Percentiles rank a stretch among this genome's conserved stretches.
These are phyloP conservation scores for Mayamaea pseudoterrestris DNA, from an alignment of 108 stramenopile genomes.

Conservation along the genomic window DNA sequence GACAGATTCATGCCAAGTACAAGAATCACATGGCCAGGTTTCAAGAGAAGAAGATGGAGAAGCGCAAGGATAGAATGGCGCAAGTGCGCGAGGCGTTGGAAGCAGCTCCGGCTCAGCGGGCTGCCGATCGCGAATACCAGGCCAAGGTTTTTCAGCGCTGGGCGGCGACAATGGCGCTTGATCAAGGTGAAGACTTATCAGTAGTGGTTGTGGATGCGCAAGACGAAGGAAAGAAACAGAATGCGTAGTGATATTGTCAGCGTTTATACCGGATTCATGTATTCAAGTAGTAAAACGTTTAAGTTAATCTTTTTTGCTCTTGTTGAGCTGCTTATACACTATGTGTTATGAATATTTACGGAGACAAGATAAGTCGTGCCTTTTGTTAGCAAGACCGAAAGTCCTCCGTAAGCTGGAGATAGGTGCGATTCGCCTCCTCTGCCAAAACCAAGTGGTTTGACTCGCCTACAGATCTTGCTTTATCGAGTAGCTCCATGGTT, in stretches of 20 bases:
- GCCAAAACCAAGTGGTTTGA: conserved; percentile 16
- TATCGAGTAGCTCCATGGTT: conserved; percentile 20
- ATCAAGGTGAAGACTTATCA: neutral
- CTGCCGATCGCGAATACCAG: conserved; percentile 54
- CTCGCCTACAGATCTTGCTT: conserved; percentile 13
- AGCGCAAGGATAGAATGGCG: conserved; percentile 31
- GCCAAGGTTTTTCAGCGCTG: conserved; percentile 41
- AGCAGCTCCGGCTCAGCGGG: conserved; percentile 26
- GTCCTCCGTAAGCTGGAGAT: conserved; percentile 21
- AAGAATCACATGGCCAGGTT: conserved; percentile 35
- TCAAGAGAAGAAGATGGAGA: conserved; percentile 59
- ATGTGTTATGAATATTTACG: too few species aligned
- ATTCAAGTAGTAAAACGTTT: too few species aligned
- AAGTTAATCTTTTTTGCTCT: too few species aligned
- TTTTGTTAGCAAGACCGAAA: neutral
- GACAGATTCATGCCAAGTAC: conserved; percentile 43
- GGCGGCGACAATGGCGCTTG: conserved; percentile 7
- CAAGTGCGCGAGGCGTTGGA: conserved; percentile 27
- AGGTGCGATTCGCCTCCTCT: conserved; percentile 18
- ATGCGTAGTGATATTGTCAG: too few species aligned
- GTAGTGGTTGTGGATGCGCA: neutral
- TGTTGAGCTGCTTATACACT: too few species aligned
- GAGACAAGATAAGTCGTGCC: neutral
- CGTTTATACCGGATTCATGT: too few species aligned
- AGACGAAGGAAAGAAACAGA: too few species aligned